Evolutionary conservation across 305 asterid species (phyloP), one percentile per base, ranked within the genome.

Genomic region (Fraxinus greggii): DNA sequence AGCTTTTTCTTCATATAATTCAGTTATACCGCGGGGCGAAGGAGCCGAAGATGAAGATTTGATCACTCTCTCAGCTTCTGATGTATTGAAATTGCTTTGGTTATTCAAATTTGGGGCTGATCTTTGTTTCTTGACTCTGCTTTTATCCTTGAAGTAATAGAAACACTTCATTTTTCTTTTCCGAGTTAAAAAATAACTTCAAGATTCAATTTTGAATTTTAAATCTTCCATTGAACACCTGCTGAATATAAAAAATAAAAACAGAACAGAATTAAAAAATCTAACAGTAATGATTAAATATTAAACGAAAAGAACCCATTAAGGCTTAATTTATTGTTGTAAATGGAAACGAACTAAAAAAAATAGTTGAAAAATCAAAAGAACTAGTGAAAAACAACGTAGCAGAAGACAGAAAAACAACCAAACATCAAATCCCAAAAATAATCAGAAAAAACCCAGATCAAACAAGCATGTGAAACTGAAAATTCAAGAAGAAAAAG

Each of bases 161-260:
- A 92, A 92, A 87, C 98, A 94, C 89, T 85, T 93, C 97, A 92
- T 92, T 76, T 84, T 80, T 69, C 38, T 75, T 45, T 35, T 36
- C 54, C 76, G 35, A 42, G 10, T 32, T 32, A 67, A 40, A 13
- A 33, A 42, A 36, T 26, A 70, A 56, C 79, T 72, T 84, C 85
- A 85, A 70, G 76, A 77, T 80, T 81, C 82, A 84, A 72, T 2
- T 51, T 70, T 76, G 48, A 76, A 72, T 51, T 74, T 80, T 77
- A 72, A 32, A 32, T 32, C 15, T 32, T 65, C 76, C 45, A 32
- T 72, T 17, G 76, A 72, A 72, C 45, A 6, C 40, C 40, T 72
- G 42, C 32, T 72, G 26, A 17, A 23, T 26, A 65, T 26, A 9
- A 56, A n/a, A 38, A 38, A 38, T 38, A 38, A 23, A 23, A 61